Evolutionary conservation across 768 basidiomycete genomes (phyloP).

Genomic region (Boletus rex-veris): DNA sequence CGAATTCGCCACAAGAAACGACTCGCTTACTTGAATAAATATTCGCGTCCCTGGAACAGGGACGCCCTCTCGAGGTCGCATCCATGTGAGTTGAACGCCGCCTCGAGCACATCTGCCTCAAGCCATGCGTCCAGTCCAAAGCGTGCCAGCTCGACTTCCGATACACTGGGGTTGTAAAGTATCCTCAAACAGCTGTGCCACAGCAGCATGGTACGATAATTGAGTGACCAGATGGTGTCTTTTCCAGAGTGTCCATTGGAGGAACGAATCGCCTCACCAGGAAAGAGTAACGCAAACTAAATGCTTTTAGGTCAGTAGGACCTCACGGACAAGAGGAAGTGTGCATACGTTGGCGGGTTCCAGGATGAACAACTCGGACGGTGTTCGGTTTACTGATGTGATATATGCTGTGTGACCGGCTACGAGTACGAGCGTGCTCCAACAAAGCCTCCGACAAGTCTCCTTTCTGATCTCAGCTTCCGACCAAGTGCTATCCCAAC

Average conservation of each 20-base stretch:
- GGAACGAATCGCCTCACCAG: slow-evolving; percentile 56
- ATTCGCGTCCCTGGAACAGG: slow-evolving; percentile 68
- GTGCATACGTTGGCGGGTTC: slow-evolving; percentile 62
- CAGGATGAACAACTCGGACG: slow-evolving; percentile 52
- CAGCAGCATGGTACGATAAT: slow-evolving; percentile 63
- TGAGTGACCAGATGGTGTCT: slow-evolving; percentile 73
- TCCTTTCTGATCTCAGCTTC: slow-evolving; percentile 67
- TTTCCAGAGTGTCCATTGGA: slow-evolving; percentile 41
- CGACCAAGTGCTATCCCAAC: slow-evolving; percentile 57
- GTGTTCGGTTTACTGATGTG: slow-evolving; percentile 39
- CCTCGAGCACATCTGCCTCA: slow-evolving; percentile 65
- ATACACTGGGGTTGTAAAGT: slow-evolving; percentile 39
- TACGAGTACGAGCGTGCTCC: slow-evolving; percentile 63
- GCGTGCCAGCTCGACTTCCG: slow-evolving; percentile 51
- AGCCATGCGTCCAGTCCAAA: slow-evolving; percentile 70
- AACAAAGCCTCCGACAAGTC: slow-evolving; percentile 67
- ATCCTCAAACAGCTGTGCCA: slow-evolving; percentile 73
- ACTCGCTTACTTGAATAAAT: slow-evolving; percentile 66
- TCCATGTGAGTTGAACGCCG: slow-evolving; percentile 57
- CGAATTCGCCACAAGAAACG: not conserved
- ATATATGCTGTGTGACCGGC: slow-evolving; percentile 64
- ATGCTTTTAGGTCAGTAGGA: slow-evolving; percentile 1
- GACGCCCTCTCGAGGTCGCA: slow-evolving; percentile 66
- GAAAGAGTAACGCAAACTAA: slow-evolving; percentile 71
- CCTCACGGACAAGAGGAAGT: not conserved